Percentiles rank a stretch among this genome's conserved stretches.
Evolutionary conservation across 2,329 filamentous ascomycete genomes (phyloP).

Genomic region (Didymella glomerata): DNA sequence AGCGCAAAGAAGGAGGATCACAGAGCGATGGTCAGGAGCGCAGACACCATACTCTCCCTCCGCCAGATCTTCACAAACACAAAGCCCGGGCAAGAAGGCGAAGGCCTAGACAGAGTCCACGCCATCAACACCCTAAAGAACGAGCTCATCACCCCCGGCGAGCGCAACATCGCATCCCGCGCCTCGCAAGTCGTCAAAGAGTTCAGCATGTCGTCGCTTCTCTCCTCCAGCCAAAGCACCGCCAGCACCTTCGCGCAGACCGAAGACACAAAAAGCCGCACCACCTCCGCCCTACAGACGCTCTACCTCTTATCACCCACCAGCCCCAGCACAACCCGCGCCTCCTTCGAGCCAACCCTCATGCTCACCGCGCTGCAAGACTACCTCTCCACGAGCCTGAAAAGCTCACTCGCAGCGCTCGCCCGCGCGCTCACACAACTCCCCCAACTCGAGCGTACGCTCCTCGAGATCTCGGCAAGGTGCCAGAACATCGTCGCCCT

Average conservation of each 20-base stretch:
- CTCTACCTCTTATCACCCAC: slow-evolving; percentile 84
- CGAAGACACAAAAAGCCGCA: slow-evolving; percentile 78
- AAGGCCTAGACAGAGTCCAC: slow-evolving; percentile 77
- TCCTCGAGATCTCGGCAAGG: slow-evolving; percentile 80
- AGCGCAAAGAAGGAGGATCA: slow-evolving; percentile 72
- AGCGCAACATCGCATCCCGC: slow-evolving; percentile 74
- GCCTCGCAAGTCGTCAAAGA: slow-evolving; percentile 83
- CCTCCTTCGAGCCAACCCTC: slow-evolving; percentile 69
- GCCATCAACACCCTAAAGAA: slow-evolving; percentile 75
- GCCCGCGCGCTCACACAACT: slow-evolving; percentile 79
- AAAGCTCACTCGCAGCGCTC: slow-evolving; percentile 78
- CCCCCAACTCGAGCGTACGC: slow-evolving; percentile 80
- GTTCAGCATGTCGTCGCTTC: slow-evolving; percentile 74
- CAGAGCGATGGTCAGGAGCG: slow-evolving; percentile 80
- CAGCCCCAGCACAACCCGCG: slow-evolving; percentile 57
- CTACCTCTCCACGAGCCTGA: slow-evolving; percentile 82
- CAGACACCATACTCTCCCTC: slow-evolving; percentile 78
- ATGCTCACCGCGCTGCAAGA: slow-evolving; percentile 80
- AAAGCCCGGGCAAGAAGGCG: slow-evolving; percentile 76
- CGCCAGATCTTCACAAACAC: slow-evolving; percentile 74
- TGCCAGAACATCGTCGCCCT: slow-evolving; percentile 94
- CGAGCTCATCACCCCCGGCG: slow-evolving; percentile 73
- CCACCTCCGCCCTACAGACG: slow-evolving; percentile 76
- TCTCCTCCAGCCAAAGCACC: slow-evolving; percentile 48
- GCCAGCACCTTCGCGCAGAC: slow-evolving; percentile 64